Conservation (phyloP, 83 land plant species). For the Picea abies region DNA sequence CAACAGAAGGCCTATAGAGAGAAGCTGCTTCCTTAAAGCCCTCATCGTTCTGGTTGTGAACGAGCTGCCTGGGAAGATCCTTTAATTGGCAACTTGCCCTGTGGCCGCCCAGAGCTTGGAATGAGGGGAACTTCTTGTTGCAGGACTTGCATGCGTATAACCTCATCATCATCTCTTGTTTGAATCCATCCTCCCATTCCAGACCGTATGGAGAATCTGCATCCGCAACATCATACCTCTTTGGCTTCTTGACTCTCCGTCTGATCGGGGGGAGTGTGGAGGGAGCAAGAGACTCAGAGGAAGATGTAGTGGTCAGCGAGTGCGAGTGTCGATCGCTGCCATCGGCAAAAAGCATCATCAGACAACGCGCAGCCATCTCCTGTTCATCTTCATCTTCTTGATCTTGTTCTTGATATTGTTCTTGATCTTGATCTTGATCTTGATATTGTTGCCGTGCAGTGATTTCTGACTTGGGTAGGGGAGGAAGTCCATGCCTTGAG, state of each 20-base stretch:
- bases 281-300: not conserved
- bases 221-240: not conserved
- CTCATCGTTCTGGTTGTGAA: not conserved
- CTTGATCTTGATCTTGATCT: too few species aligned
- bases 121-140: constrained; percentile 46
- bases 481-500: too few species aligned
- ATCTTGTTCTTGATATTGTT: too few species aligned
- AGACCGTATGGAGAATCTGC: not conserved
- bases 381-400: not conserved
- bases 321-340: not conserved
- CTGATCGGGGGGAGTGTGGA: not conserved
- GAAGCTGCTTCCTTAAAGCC: not conserved
- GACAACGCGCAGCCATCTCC: not conserved
- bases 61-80: constrained; percentile 16
- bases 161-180: not conserved
- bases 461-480: too few species aligned
- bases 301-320: not conserved
- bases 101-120: constrained; percentile 76
- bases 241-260: constrained; percentile 9
- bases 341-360: not conserved
- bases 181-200: not conserved
- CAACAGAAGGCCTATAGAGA: not conserved
- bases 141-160: constrained; percentile 76
- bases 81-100: constrained; percentile 42
- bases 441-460: not conserved